Percentiles rank a stretch among this genome's conserved stretches.
These are phyloP conservation scores for Boletus albobrunnescens DNA, from an alignment of 1,284 basidiomycete species.

Conservation along the genomic window DNA sequence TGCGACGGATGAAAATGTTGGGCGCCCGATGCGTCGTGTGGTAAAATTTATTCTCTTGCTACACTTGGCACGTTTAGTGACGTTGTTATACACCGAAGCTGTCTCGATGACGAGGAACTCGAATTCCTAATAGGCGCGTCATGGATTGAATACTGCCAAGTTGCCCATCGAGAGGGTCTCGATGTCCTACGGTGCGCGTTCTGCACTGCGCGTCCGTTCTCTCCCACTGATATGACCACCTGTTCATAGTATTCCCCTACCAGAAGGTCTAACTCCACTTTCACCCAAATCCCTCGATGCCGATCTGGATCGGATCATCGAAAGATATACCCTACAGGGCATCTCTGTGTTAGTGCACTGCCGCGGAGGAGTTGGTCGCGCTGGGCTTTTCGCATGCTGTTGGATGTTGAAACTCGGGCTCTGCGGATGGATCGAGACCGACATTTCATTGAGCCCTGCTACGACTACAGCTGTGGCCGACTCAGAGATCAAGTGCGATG, in stretches of 20 bases:
- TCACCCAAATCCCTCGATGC: slow-evolving; percentile 63
- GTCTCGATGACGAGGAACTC: slow-evolving; percentile 85
- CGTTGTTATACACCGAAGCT: slow-evolving; percentile 48
- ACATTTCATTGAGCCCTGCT: slow-evolving; percentile 5
- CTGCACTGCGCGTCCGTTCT: not conserved
- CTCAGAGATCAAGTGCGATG: slow-evolving; percentile 9
- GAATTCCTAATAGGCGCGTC: slow-evolving; percentile 73
- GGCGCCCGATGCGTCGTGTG: slow-evolving; percentile 84
- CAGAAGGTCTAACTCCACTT: slow-evolving; percentile 85
- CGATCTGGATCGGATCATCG: slow-evolving; percentile 68
- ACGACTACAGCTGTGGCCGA: not conserved
- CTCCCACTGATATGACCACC: slow-evolving; percentile 4
- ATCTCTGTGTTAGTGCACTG: slow-evolving; percentile 84
- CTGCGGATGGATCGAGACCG: slow-evolving; percentile 58
- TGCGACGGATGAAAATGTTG: slow-evolving; percentile 71
- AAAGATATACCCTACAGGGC: slow-evolving; percentile 74
- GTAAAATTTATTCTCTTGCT: slow-evolving; percentile 35
- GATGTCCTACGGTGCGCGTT: slow-evolving; percentile 61
- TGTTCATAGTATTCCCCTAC: slow-evolving; percentile 71
- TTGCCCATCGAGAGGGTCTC: slow-evolving; percentile 64
- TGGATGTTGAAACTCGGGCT: slow-evolving; percentile 94
- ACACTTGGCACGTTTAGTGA: not conserved
- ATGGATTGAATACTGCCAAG: slow-evolving; percentile 71
- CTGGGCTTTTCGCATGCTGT: slow-evolving; percentile 87
- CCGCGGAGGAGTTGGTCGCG: slow-evolving; percentile 91